phyloP scores from a whole-genome alignment of 2,329 filamentous ascomycete genomes.

The Aureobasidium zeae region DNA sequence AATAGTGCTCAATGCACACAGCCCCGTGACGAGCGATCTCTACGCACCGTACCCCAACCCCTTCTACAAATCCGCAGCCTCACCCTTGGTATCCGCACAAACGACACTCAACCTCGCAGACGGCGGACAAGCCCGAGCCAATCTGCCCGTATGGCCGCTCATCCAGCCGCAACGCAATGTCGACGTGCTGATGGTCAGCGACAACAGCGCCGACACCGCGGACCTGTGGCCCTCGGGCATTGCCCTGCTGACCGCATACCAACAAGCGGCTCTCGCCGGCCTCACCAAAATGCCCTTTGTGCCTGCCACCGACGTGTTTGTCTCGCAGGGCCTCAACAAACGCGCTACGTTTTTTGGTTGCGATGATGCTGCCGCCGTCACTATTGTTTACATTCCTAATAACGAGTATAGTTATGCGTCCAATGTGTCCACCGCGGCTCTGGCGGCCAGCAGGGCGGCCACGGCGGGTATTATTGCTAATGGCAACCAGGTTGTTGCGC shows the following conservation, averaged over 20 bases:
- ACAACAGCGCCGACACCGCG: constrained; percentile 54
- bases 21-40: constrained; percentile 28
- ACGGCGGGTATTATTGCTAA: constrained; percentile 34
- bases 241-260: constrained; percentile 49
- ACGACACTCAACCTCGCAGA: constrained; percentile 40
- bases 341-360: constrained; percentile 57
- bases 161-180: constrained; percentile 44
- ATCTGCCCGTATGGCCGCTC: constrained; percentile 45
- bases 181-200: constrained; percentile 56
- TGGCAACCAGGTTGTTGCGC: constrained; percentile 32
- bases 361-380: constrained; percentile 28
- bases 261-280: constrained; percentile 42
- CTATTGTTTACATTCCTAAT: constrained; percentile 40
- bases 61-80: constrained; percentile 42
- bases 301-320: constrained; percentile 47
- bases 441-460: constrained; percentile 31
- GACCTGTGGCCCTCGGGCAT: constrained; percentile 53
- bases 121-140: constrained; percentile 43
- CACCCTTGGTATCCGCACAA: constrained; percentile 32
- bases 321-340: constrained; percentile 50
- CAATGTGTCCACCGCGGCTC: constrained; percentile 27
- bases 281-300: constrained; percentile 51
- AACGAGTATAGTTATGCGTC: constrained; percentile 30
- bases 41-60: constrained; percentile 54
- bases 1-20: constrained; percentile 26